Conservation (phyloP, 257 asterid genomes). For the Penstemon eatonii region DNA sequence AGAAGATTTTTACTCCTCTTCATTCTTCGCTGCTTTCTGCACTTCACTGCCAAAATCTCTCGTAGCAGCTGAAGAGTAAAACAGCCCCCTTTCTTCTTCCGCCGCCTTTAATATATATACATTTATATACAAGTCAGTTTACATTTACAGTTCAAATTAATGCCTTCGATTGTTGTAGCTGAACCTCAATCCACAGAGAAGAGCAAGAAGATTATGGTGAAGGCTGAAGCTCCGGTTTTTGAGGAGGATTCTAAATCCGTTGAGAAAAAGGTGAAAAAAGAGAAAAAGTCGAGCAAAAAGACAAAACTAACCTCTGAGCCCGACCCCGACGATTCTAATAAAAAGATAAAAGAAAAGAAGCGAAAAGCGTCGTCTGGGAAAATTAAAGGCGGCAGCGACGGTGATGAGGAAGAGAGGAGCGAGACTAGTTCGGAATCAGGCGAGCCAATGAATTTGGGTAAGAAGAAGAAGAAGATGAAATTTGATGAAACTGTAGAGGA, state of each 20-base stretch:
- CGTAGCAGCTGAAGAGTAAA: constrained; percentile 44
- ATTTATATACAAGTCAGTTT: not conserved
- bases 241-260: constrained; percentile 31
- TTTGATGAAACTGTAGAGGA: constrained; percentile 31
- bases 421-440: constrained; percentile 79
- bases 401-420: constrained; percentile 55
- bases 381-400: constrained; percentile 28
- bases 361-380: constrained; percentile 51
- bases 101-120: not conserved
- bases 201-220: constrained; percentile 51
- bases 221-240: constrained; percentile 33
- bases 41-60: constrained; percentile 27
- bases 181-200: constrained; percentile 47
- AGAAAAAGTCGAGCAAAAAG: constrained; percentile 65
- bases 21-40: constrained; percentile 42
- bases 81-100: not conserved
- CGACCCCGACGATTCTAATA: constrained; percentile 48
- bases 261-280: constrained; percentile 52
- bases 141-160: constrained; percentile 7
- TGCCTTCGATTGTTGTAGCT: constrained; percentile 56
- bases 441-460: constrained; percentile 54
- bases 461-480: constrained; percentile 53
- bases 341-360: constrained; percentile 60
- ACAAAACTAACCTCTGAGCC: constrained; percentile 48
- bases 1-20: constrained; percentile 29